Base-by-base conservation (phyloP, 1,139 yeast genomes). In the Kurtzmaniella quercitrusa region DNA sequence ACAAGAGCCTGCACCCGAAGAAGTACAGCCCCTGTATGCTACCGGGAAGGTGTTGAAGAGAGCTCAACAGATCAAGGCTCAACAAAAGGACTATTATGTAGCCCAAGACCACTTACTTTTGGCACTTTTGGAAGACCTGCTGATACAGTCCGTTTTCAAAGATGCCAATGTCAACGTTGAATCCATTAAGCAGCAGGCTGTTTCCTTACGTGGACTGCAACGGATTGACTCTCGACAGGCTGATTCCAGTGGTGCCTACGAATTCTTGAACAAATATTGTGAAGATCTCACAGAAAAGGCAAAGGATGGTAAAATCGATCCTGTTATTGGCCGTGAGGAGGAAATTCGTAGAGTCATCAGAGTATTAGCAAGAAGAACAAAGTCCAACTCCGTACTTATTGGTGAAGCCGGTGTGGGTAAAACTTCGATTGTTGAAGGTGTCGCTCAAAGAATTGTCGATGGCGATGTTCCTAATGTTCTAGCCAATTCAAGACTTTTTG, bases 321-420 rank as follows among this genome's bases (percentile, higher is more conserved):
- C 99, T 2, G 98, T 94, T 40, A 94, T 93, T 60, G 99, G 99
- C 43, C 84, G 99, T 68, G 98, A 93, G 63, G 98, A 93, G 63
- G 98, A 93, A 66, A 93, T 94, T 51, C 80, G 98, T 66, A 76
- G 98, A 53, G 89, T 96, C 36, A 91, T 93, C 48, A 78, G 98
- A 49, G 96, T 94, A 4, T 74, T 93, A 49, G 93, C 98, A 15
- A 84, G 98, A 70, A 82, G 98, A 68, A 87, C 96, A 28, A 93
- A 93, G 67, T 89, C 97, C 3, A 94, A 94, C 59, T 96, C 98
- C 12, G 93, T 95, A 52, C 71, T 93, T 51, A 88, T 93, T 57
- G 99, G 99, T 74, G 98, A 93, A 58, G 96, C 98, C 28, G 99
- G 99, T 79, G 97, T 93, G 42, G 99, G 99, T 74, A 93, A 93